Evolutionary conservation across 2,329 filamentous ascomycete species (phyloP).

Genomic region (Xylariaceae sp.): DNA sequence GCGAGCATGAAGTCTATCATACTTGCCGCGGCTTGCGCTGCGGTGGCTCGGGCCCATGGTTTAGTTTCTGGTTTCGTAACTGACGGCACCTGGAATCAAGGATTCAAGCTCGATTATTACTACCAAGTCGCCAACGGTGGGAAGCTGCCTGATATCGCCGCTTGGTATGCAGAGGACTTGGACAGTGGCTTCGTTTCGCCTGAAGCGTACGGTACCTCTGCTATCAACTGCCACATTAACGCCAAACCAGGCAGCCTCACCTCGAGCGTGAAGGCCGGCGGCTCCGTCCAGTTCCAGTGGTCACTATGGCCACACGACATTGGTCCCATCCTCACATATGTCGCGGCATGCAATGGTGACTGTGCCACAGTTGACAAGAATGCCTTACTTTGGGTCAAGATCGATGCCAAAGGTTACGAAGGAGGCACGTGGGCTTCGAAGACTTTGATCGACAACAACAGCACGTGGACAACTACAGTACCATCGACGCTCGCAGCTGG

Average conservation of each 20-base stretch:
- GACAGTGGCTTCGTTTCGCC: constrained; percentile 50
- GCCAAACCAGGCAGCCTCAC: constrained; percentile 38
- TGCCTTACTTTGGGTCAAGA: constrained; percentile 39
- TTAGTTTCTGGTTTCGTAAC: constrained; percentile 25
- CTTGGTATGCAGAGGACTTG: constrained; percentile 41
- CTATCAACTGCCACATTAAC: constrained; percentile 47
- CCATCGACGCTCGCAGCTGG: constrained; percentile 49
- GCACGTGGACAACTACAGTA: constrained; percentile 53
- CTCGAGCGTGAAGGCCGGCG: constrained; percentile 35
- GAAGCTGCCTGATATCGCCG: constrained; percentile 4
- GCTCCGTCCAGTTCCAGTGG: constrained; percentile 43
- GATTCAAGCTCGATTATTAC: constrained; percentile 26
- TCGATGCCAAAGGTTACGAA: constrained; percentile 39
- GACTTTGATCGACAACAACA: constrained; percentile 54
- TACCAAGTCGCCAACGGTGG: constrained; percentile 11
- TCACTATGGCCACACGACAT: constrained; percentile 42
- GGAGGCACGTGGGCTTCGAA: constrained; percentile 39
- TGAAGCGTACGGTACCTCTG: constrained; percentile 38
- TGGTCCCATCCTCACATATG: constrained; percentile 45
- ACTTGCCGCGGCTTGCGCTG: constrained; percentile 13
- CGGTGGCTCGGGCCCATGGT: constrained; percentile 15
- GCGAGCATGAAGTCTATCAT: constrained; percentile 16
- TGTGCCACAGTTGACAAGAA: constrained; percentile 12
- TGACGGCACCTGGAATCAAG: constrained; percentile 25
- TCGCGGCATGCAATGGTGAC: constrained; percentile 38